Base-by-base conservation (phyloP, 2,329 filamentous ascomycete genomes). In the Fusarium nygamai region DNA sequence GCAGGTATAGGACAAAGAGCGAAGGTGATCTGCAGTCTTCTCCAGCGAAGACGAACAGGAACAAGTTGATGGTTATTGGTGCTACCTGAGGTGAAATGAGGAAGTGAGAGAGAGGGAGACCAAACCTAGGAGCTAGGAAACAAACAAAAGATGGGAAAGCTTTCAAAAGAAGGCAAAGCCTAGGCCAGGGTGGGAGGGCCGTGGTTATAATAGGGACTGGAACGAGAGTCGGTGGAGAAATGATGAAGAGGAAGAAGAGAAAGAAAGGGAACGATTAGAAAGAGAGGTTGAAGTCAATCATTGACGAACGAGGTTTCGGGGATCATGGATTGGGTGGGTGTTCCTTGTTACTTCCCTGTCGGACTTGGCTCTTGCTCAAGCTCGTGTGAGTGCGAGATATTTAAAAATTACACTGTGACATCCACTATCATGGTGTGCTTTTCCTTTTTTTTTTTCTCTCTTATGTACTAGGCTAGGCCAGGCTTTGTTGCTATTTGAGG, bases 221-320 rank as follows among this genome's bases (percentile, higher is more conserved):
- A 78, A 76, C 69, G 76, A 80, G 64, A 38, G 78, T 78, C 39
- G 61, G 76, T 76, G 72, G 71, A 68, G 76, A 70, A 75, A 51
- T 63, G 56, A 64, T 62, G 63, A 69, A 67, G 67, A 72, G 67
- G 72, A 66, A 73, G 64, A 62, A 51, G 59, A 59, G 67, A 67
- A 51, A 65, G 50, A 48, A 44, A 67, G 61, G 22, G 41, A 44
- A 67, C 16, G 24, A 65, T 51, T 48, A 70, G 69, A 58, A 71
- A 62, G 59, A 58, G 67, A 69, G 69, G 65, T 68, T 68, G 46
- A 68, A 72, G 63, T 64, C 62, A 67, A 73, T 69, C 61, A 67
- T 76, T 69, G 64, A 71, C 72, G 71, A 73, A 73, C 67, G 67
- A 74, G 69, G 69, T 66, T 76, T 71, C 63, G 67, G 72, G 71